A percentile compares a stretch with the other conserved stretches of the same genome.
These are phyloP conservation scores for Fagus sylvatica DNA, from an alignment of 306 rosid genomes.

Conservation along the genomic window DNA sequence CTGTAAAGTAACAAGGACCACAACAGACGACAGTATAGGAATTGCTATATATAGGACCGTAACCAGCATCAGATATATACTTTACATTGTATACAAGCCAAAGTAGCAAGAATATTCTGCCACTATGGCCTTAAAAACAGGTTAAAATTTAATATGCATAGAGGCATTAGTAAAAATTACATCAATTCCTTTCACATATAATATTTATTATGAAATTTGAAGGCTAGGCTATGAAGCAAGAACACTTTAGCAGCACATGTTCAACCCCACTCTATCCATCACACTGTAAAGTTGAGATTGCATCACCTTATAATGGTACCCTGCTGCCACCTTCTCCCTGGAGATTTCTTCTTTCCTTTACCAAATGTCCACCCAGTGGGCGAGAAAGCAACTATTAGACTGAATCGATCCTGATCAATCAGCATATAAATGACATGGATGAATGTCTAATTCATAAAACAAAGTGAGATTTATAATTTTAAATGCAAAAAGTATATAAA, in stretches of 20 bases:
- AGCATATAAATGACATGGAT: background rate
- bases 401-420: conserved; percentile 60
- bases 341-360: conserved; percentile 90
- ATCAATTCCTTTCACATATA: too few species aligned
- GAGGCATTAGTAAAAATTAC: too few species aligned
- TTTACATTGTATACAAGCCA: too few species aligned
- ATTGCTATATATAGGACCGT: too few species aligned
- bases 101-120: too few species aligned
- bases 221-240: background rate
- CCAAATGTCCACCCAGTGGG: conserved; percentile 96
- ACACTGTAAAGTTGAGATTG: background rate
- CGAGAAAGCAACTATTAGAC: conserved; percentile 88
- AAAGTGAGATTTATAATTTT: background rate
- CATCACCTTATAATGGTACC: conserved; percentile 88
- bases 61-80: too few species aligned
- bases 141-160: too few species aligned
- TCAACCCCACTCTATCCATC: background rate
- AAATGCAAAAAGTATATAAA: background rate
- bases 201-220: too few species aligned
- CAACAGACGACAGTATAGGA: too few species aligned
- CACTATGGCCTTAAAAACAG: too few species aligned
- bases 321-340: conserved; percentile 89
- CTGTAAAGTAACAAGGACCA: too few species aligned
- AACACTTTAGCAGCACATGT: background rate
- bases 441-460: background rate